These are phyloP conservation scores for Talaromyces marneffei DNA, from an alignment of 2,329 filamentous ascomycete genomes.

Conservation along the genomic window DNA sequence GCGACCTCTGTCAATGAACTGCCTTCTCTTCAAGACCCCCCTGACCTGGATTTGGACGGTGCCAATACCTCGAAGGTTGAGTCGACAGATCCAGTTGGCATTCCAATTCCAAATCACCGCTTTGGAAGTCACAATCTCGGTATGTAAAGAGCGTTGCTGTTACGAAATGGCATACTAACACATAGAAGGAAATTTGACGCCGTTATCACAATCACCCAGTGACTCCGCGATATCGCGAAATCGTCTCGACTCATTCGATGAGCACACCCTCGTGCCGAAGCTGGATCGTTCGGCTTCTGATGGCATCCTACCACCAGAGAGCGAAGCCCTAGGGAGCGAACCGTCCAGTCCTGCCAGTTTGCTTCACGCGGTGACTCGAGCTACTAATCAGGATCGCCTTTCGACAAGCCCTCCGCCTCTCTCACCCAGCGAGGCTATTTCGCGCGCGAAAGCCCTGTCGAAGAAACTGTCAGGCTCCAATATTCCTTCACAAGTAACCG, in stretches of 20 bases:
- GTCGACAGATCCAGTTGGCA: slow-evolving; percentile 21
- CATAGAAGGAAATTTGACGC: slow-evolving; percentile 32
- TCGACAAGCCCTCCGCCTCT: slow-evolving; percentile 74
- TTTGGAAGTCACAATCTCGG: slow-evolving; percentile 13
- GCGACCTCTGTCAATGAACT: slow-evolving; percentile 31
- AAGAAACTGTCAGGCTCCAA: slow-evolving; percentile 84
- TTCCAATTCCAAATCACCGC: slow-evolving; percentile 22
- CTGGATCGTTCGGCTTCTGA: slow-evolving; percentile 51
- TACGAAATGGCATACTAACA: neutral
- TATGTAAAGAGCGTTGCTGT: slow-evolving; percentile 8
- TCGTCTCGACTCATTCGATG: slow-evolving; percentile 26
- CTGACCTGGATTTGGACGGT: slow-evolving; percentile 45
- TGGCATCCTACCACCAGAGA: slow-evolving; percentile 42
- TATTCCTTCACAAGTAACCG: slow-evolving; percentile 87
- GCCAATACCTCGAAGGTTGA: slow-evolving; percentile 18
- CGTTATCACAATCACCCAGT: slow-evolving; percentile 36
- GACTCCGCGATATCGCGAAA: slow-evolving; percentile 23
- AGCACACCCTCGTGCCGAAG: slow-evolving; percentile 27
- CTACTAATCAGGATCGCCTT: slow-evolving; percentile 32
- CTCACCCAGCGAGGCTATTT: slow-evolving; percentile 67
- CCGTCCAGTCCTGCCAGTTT: slow-evolving; percentile 1
- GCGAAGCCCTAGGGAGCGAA: slow-evolving; percentile 7
- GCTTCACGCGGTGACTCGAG: slow-evolving; percentile 11
- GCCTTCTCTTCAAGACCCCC: slow-evolving; percentile 43
- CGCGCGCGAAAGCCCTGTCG: slow-evolving; percentile 76